Base-by-base conservation (phyloP, 176 grass and related monocot species). In the Dactylis glomerata region DNA sequence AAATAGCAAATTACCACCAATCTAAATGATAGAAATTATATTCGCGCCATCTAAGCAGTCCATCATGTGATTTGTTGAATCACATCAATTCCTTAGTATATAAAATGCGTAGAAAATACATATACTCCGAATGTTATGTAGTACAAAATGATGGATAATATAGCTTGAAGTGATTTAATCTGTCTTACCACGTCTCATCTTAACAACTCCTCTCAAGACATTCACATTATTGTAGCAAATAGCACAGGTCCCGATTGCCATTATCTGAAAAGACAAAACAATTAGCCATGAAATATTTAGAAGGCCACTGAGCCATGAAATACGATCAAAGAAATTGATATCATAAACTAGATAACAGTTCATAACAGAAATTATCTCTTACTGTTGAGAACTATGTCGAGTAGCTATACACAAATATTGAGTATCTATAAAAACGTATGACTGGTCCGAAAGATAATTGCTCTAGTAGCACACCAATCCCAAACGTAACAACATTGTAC, bases 101-200 rank as follows among this genome's bases (percentile, higher is more conserved):
- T 13, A 87, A 57, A 40, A 63, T 78, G 34, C 2, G 15, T 0
- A 71, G 2, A 72, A 41, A 66, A 68, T 59, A 36, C 10, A 57
- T 55, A 36, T 28, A 37, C 8, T 68, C 41, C n/a, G 52, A 80
- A 81, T 59, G 17, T 40, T 32, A 17, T 17, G 15, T 61, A 8
- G 13, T 76, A 40, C 23, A 40, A 68, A 63, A 36, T 24, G 36
- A 17, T 71, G 15, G 33, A 36, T 44, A 65, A 13, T 73, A 59
- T 20, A 26, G 24, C 8, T 47, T 37, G 6, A 15, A 28, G 34
- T 37, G 73, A 78, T 42, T 68, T 56, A 85, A n/a, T 45, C 76
- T 84, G 81, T 81, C 92, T 90, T 98, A 98, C 96, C 96, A 70
- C 93, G 92, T 75, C 96, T 92, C 96, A 98, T 93, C 82, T 98